Conservation (phyloP, 306 rosid species). For the Alnus rubra region DNA sequence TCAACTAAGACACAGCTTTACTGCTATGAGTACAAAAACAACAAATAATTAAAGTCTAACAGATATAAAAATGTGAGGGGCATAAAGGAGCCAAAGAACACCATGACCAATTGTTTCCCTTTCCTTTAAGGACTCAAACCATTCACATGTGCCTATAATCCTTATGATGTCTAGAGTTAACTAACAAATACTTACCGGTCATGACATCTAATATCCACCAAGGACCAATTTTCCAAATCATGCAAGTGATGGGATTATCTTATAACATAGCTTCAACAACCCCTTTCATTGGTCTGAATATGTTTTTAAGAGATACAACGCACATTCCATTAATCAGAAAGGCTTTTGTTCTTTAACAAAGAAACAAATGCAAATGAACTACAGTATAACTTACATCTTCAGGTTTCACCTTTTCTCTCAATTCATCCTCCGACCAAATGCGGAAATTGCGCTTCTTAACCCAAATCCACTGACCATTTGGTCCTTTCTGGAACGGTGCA, state of each 20-base stretch:
- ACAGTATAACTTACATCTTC: conserved; percentile 74
- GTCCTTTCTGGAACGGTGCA: conserved; percentile 59
- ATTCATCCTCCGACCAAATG: conserved; percentile 74
- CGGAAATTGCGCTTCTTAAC: conserved; percentile 86
- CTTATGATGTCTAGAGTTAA: neutral
- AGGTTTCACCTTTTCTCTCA: conserved; percentile 87
- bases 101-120: neutral
- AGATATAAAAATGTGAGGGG: too few relatives aligned
- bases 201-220: conserved; percentile 15
- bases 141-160: neutral
- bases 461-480: conserved; percentile 73
- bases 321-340: conserved; percentile 18
- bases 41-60: neutral
- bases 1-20: neutral
- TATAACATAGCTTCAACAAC: conserved; percentile 8
- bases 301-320: conserved; percentile 15
- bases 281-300: neutral
- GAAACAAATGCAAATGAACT: conserved; percentile 12
- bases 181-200: neutral
- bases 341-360: conserved; percentile 19
- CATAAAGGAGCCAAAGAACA: neutral
- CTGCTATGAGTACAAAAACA: too few relatives aligned
- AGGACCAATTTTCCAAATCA: conserved; percentile 3
- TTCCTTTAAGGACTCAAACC: neutral
- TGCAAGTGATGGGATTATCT: conserved; percentile 3